Base-by-base conservation (phyloP, 345 rosid species). In the Orychophragmus violaceus region DNA sequence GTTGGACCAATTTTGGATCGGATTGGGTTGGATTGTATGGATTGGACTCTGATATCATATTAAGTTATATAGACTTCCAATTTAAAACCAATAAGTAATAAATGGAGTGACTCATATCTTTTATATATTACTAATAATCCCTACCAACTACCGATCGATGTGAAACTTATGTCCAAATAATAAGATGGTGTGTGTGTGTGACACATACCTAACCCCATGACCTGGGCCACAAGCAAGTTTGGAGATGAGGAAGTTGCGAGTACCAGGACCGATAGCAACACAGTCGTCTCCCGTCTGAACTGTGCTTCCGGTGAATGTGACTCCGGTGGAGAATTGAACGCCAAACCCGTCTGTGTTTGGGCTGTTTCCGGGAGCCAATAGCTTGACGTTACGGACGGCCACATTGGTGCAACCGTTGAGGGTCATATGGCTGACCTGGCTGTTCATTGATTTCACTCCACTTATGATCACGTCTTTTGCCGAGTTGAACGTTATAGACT, bases 221-320 rank as follows among this genome's bases (percentile, higher is more conserved):
- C 90, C 90, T 6, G 90, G 90, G 37, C 90, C 90, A 66, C 90
- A 85, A 3, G 79, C 54, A 17, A 83, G 69, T 33, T 74, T 61
- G 57, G 76, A 59, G 28, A 85, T 71, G 71, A 75, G 72, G 12
- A 80, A 14, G 29, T 81, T 76, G 14, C 77, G 70, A 11, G 87
- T 39, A 28, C 87, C 91, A 37, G 80, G 78, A 5, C 87, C 90
- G 2, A 85, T 52, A 4, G 90, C 84, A 21, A 81, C 66, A 57
- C 90, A 85, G 37, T 85, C 89, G 28, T 85, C 89, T 8, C 89
- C 89, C 1, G 87, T 82, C 53, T 36, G 70, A 23, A 85, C 59
- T 39, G 61, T 57, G 27, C 80, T 74, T 64, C 70, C 64, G 28
- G 57, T 41, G 27, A 83, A 67, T 39, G 83, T 74, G 3, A 83